Base-by-base conservation (phyloP, 805 yeast genomes). In the Debaryomyces tyrocola region DNA sequence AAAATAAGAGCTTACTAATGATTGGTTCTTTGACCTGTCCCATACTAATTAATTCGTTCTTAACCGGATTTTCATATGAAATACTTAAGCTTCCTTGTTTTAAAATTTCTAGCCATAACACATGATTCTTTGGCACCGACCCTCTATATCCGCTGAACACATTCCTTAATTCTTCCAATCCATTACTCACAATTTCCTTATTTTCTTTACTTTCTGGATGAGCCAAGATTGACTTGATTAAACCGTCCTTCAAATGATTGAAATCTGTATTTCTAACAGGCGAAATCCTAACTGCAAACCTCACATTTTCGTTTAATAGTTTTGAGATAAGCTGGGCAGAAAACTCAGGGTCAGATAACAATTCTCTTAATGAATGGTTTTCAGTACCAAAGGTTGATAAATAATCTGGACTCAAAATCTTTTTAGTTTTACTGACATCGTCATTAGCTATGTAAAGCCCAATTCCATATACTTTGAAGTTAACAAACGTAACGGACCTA, bases 201-300 rank as follows among this genome's bases (percentile, higher is more conserved):
- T 59, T 43, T 20, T 67, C 63, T 53, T 82, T 82, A 43, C 85
- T 79, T 49, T 75, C 68, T 2, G 85, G 82, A 58, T 81, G 82
- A 31, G 89, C 85, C 63, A 84, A 73, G 40, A 89, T 79, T 15
- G 96, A 82, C 62, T 91, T 85, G 41, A 90, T 79, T 50, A 94
- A 79, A 0, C 98, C 98, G 60, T 94, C 98, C 53, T 87, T 80
- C 58, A 92, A 67, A 62, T 94, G 98, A 51, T 83, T 82, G 66
- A 87, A 90, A 66, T 92, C 97, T 0, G 98, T 92, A 63, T 87
- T 90, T 60, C 97, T 80, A 14, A 85, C 83, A 0, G 99, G 97
- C 9, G 86, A 83, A 48, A 92, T 84, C 51, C 96, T 75, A 20
- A 90, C 84, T 38, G 83, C 71, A 54, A 90, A 77, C 47, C 82